These are phyloP conservation scores for Parastagonospora avenae DNA, from an alignment of 2,329 filamentous ascomycete species.

Conservation along the genomic window DNA sequence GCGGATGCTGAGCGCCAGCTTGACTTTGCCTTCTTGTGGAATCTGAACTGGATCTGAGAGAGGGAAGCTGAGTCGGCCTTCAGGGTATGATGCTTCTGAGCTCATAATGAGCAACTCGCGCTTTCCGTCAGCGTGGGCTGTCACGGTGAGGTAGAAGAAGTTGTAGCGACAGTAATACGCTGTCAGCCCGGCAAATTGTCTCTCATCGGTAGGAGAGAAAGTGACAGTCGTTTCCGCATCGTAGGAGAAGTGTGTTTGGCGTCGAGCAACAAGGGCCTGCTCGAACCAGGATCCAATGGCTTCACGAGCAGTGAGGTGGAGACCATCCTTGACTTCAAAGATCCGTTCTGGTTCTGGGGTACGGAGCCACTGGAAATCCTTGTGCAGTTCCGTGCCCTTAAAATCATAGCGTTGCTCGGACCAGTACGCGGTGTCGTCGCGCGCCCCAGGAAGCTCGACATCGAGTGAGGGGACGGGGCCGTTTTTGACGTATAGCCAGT, in stretches of 20 bases:
- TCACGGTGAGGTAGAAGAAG: conserved; percentile 68
- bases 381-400: conserved; percentile 52
- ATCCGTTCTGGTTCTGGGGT: conserved; percentile 56
- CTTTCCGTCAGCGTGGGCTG: conserved; percentile 60
- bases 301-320: conserved; percentile 62
- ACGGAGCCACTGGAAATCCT: conserved; percentile 63
- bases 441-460: conserved; percentile 35
- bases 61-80: conserved; percentile 54
- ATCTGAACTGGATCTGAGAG: conserved; percentile 54
- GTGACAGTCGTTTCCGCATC: conserved; percentile 63
- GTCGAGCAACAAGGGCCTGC: conserved; percentile 60
- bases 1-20: conserved; percentile 58
- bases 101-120: conserved; percentile 63
- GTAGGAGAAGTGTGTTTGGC: conserved; percentile 65
- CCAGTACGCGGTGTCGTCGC: conserved; percentile 43
- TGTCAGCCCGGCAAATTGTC: conserved; percentile 65
- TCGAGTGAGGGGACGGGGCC: conserved; percentile 55
- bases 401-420: conserved; percentile 56
- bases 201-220: conserved; percentile 62
- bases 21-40: conserved; percentile 61
- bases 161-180: conserved; percentile 69
- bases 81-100: conserved; percentile 63
- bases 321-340: conserved; percentile 50
- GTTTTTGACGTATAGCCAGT: conserved; percentile 67
- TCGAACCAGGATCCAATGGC: conserved; percentile 55